Evolutionary conservation across 208 protist species (phyloP), one percentile per base, ranked within the genome.

Genomic region (Leishmania tropica): DNA sequence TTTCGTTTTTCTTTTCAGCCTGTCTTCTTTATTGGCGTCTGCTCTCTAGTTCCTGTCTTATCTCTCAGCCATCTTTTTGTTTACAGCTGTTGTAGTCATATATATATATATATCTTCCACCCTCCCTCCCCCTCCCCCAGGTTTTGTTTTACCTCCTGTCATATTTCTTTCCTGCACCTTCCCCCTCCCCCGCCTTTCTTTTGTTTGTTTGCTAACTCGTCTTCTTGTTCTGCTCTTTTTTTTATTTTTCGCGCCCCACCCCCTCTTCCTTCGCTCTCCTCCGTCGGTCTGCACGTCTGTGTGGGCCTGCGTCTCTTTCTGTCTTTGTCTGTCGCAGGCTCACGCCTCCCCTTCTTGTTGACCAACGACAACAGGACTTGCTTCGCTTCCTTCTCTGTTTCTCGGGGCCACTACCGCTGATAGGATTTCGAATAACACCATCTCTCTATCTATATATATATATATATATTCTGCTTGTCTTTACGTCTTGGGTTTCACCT

Each of bases 381-480:
- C 71, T 31, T 35, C 13, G 19, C 71, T 35, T 75, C 71, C n/a
- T n/a, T 53, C 40, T 75, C 71, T 54, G 2, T 31, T 31, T 75
- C 0, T 54, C 40, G 40, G 40, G 37, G 71, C 10, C n/a, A 51
- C 71, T 5, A 35, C 40, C 71, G 42, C 67, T 48, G 35, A 73
- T 48, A 73, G 6, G 42, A 73, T 48, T 73, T 47, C 42, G 24
- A 15, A 45, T 48, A 70, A 4, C 15, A 35, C 10, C 35, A 70
- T 21, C 24, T 13, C 6, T 47, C 6, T 47, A 2, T 28, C 21
- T 35, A 5, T 67, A 2, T 67, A 67, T 67, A 37, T 67, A 4
- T 67, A 40, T 70, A 70, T 70, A 70, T 51, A 73, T 73, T 73
- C 67, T 51, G 35, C 67, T 51, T 51, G 21, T 31, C 35, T 73